Percentiles rank a stretch among this genome's conserved stretches.
Evolutionary conservation across 2,329 filamentous ascomycete genomes (phyloP).

Genomic region (Epichloe hybrida): DNA sequence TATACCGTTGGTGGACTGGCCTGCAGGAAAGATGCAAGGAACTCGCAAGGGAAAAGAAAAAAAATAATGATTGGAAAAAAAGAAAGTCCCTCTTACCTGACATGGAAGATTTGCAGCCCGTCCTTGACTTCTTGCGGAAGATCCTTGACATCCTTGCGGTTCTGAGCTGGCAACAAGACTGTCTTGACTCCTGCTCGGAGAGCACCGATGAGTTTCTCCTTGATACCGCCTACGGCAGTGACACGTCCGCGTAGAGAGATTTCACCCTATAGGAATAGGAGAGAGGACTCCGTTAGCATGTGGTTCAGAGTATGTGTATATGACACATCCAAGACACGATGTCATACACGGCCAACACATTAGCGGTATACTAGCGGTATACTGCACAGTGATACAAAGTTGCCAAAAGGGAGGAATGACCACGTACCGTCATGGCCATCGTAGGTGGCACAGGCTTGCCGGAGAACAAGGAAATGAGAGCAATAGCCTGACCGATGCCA

Average conservation of each 20-base stretch:
- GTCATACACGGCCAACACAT: neutral
- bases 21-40: neutral
- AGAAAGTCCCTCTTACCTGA: conserved; percentile 47
- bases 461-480: conserved; percentile 79
- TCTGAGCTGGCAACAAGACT: conserved; percentile 74
- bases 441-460: conserved; percentile 77
- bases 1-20: too few species aligned
- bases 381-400: neutral
- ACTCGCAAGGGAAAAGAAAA: conserved; percentile 1
- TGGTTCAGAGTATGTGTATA: neutral
- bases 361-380: neutral
- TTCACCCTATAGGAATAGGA: conserved; percentile 34
- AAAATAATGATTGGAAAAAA: neutral
- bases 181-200: conserved; percentile 88
- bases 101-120: conserved; percentile 77
- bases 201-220: conserved; percentile 95
- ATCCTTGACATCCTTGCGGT: conserved; percentile 85
- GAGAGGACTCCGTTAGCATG: too few species aligned
- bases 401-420: neutral
- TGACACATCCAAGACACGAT: neutral
- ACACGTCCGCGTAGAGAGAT: conserved; percentile 76
- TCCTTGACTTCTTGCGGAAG: conserved; percentile 79
- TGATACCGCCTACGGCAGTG: conserved; percentile 91
- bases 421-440: conserved; percentile 78
- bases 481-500: conserved; percentile 87